Percentiles rank a stretch among this genome's conserved stretches.
Evolutionary conservation across 2,329 filamentous ascomycete genomes (phyloP).

Genomic region (Fusarium falciforme): DNA sequence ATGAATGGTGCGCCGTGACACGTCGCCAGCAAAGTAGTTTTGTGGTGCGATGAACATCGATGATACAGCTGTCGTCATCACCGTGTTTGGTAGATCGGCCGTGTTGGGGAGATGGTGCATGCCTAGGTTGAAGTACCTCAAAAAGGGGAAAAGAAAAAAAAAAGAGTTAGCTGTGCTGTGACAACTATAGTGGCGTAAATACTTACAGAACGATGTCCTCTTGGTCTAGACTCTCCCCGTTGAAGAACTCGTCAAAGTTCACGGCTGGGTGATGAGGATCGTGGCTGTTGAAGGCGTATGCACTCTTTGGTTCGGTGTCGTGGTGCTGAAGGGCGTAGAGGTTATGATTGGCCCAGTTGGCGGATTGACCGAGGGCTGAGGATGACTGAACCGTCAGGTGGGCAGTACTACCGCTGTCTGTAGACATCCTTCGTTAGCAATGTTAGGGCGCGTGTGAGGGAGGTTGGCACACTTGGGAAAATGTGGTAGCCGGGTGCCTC

Average conservation of each 20-base stretch:
- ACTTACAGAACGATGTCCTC: constrained; percentile 30
- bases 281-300: constrained; percentile 59
- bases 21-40: constrained; percentile 22
- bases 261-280: constrained; percentile 55
- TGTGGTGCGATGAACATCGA: constrained; percentile 28
- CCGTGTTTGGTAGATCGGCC: constrained; percentile 27
- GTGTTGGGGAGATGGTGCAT: constrained; percentile 35
- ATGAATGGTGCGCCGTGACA: constrained; percentile 25
- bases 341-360: constrained; percentile 62
- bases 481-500: constrained; percentile 59
- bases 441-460: background rate
- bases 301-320: constrained; percentile 61
- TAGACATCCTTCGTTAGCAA: background rate
- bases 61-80: constrained; percentile 20
- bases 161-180: background rate
- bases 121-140: constrained; percentile 29
- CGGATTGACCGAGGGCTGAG: constrained; percentile 57
- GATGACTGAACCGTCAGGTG: constrained; percentile 63
- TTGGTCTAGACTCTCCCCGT: constrained; percentile 22
- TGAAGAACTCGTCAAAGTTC: constrained; percentile 21
- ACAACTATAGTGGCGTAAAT: accelerated
- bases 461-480: constrained; percentile 12
- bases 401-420: constrained; percentile 27
- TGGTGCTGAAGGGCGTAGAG: constrained; percentile 63
- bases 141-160: background rate